Conservation (phyloP, 208 protist genomes). For the Angomonas deanei region DNA sequence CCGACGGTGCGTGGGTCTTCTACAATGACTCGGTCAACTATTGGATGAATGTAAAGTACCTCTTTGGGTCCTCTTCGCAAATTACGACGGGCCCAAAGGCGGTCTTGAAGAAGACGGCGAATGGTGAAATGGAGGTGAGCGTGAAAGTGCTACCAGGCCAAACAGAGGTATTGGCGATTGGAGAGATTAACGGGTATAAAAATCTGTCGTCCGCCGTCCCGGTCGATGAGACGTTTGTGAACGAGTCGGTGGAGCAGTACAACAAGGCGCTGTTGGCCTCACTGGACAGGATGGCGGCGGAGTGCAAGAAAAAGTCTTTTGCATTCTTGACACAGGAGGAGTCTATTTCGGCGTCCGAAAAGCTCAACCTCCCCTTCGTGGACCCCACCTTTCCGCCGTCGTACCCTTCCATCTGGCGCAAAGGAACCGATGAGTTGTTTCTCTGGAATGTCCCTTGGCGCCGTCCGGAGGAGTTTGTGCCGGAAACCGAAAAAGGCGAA, state of each 20-base stretch:
- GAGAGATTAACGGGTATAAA: conserved; percentile 30
- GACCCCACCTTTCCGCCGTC: conserved; percentile 36
- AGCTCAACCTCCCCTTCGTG: conserved; percentile 30
- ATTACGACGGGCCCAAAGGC: conserved; percentile 21
- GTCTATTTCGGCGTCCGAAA: conserved; percentile 14
- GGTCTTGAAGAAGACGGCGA: conserved; percentile 2
- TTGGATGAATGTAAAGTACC: conserved; percentile 44
- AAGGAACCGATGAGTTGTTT: conserved; percentile 24
- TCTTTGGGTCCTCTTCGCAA: conserved; percentile 27
- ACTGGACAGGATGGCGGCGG: conserved; percentile 20
- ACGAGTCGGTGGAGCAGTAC: conserved; percentile 4
- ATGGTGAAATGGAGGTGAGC: conserved; percentile 15
- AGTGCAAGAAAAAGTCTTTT: conserved; percentile 23
- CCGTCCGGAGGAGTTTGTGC: conserved; percentile 29
- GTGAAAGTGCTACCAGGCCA: conserved; percentile 41
- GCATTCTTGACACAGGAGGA: conserved; percentile 21
- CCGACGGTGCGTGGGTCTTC: conserved; percentile 47
- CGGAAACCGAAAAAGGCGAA: conserved; percentile 7
- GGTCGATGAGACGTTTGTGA: conserved; percentile 18
- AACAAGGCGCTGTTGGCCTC: neutral
- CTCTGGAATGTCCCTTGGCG: conserved; percentile 32
- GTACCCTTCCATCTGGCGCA: conserved; percentile 25
- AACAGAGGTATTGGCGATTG: conserved; percentile 41
- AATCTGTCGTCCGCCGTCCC: conserved; percentile 21
- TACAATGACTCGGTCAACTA: conserved; percentile 74